Evolutionary conservation across 495 filamentous ascomycete genomes (phyloP), one percentile per base, ranked within the genome.

Genomic region (Aspergillus funiculosus): DNA sequence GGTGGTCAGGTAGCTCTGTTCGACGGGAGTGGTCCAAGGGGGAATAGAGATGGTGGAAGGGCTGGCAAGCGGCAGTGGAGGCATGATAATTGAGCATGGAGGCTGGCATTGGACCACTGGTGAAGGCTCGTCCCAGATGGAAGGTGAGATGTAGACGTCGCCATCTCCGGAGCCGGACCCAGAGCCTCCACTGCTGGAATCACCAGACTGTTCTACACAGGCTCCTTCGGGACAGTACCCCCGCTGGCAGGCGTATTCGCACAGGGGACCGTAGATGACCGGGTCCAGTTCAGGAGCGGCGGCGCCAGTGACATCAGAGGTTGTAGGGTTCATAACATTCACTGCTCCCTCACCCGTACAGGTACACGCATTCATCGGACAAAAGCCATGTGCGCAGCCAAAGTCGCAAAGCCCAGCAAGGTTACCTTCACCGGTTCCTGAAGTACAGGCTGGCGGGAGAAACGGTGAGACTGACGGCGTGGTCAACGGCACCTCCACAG

Each of bases 31-130:
- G 3, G 4, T 4, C 43, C 43, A 46, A 2, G 52, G 48, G 27
- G 54, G 54, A 6, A 46, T 35, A 24, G 39, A 29, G 28, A 61
- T 51, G 8, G 52, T 56, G 2, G 56, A 53, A 1, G 30, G 5
- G 2, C 17, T 39, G 8, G 42, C 6, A 4, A 61, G 34, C 1
- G 43, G 24, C 19, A 46, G 29, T 4, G 58, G 55, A 24, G 58
- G 52, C 26, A 54, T 17, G 26, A 61, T 52, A 8, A 56, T 39
- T 1, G 36, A 19, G 35, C 58, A 61, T 6, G 55, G 55, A 4
- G 58, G 56, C 5, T 32, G 8, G 22, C 55, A 58, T 6, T 37
- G 9, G 19, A 58, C 41, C 2, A 22, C 30, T 0, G 52, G 58
- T 7, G 32, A 29, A 0, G 24, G 18, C 3, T 37, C 24, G 7